phyloP scores from a whole-genome alignment of 2,329 filamentous ascomycete genomes.

The Chaetomium globosum region DNA sequence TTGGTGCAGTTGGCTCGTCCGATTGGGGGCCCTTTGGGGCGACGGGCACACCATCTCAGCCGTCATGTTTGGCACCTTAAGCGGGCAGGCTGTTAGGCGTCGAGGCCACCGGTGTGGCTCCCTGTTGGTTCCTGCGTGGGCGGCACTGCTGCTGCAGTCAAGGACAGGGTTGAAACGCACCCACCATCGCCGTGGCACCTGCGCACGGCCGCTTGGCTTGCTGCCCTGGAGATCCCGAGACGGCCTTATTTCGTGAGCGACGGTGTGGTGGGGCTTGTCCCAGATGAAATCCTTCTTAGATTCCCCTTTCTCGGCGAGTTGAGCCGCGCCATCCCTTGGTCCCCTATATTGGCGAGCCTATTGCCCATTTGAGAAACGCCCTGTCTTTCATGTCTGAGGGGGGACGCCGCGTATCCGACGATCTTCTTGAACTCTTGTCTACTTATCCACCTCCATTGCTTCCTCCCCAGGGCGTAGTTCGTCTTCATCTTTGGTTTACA shows the following conservation, averaged over 20 bases:
- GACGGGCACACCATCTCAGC: conserved; percentile 12
- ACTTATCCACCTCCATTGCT: conserved; percentile 22
- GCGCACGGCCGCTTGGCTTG: conserved; percentile 26
- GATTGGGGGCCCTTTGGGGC: neutral
- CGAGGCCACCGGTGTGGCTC: conserved; percentile 1
- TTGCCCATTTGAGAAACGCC: conserved; percentile 24
- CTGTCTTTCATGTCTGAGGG: conserved; percentile 31
- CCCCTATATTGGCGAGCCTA: conserved; percentile 31
- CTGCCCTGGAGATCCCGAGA: conserved; percentile 19
- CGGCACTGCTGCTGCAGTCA: conserved; percentile 11
- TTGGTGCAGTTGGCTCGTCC: conserved; percentile 1
- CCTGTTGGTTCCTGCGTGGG: conserved; percentile 24
- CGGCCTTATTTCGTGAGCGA: conserved; percentile 1
- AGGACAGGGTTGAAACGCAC: conserved; percentile 13
- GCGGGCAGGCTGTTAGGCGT: conserved; percentile 3
- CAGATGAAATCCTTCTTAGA: conserved; percentile 11
- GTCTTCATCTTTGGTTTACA: conserved; percentile 10
- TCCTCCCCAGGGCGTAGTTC: neutral
- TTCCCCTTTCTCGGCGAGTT: conserved; percentile 22
- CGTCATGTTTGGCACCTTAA: conserved; percentile 19
- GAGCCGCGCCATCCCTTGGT: conserved; percentile 14
- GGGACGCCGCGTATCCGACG: conserved; percentile 18
- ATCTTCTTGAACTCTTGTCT: conserved; percentile 30
- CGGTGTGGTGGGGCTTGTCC: conserved; percentile 9
- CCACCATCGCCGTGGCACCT: conserved; percentile 1